Evolutionary conservation across 2,329 filamentous ascomycete genomes (phyloP).

Genomic region (Colletotrichum magnum): DNA sequence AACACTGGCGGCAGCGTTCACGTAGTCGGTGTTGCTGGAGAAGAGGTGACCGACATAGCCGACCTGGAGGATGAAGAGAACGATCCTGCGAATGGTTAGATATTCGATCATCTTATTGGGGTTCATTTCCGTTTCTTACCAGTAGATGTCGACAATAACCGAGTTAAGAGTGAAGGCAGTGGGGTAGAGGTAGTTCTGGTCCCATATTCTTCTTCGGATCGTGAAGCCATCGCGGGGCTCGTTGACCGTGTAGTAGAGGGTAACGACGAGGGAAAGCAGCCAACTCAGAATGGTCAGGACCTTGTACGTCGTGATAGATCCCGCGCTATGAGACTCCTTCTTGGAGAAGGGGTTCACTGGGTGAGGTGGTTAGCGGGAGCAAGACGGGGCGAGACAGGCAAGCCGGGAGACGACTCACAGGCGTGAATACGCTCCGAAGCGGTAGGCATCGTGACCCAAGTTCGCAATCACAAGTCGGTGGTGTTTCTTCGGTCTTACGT

Average conservation of each 20-base stretch:
- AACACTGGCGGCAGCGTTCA: constrained; percentile 81
- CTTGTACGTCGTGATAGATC: constrained; percentile 80
- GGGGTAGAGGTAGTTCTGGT: constrained; percentile 75
- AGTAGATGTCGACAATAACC: constrained; percentile 79
- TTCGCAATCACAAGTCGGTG: not conserved
- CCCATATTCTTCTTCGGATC: constrained; percentile 78
- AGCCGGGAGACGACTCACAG: constrained; percentile 23
- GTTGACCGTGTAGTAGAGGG: constrained; percentile 81
- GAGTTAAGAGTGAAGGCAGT: constrained; percentile 85
- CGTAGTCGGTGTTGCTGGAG: constrained; percentile 72
- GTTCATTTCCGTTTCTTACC: constrained; percentile 61
- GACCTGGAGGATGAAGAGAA: constrained; percentile 81
- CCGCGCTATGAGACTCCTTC: constrained; percentile 74
- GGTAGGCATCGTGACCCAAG: constrained; percentile 31
- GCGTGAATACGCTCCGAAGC: constrained; percentile 38
- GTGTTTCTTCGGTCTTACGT: not conserved
- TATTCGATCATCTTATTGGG: not conserved
- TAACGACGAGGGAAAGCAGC: constrained; percentile 79
- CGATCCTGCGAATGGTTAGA: constrained; percentile 64
- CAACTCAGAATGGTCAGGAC: constrained; percentile 81
- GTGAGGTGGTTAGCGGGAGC: not conserved
- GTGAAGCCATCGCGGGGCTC: constrained; percentile 73
- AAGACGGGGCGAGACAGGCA: too few species aligned
- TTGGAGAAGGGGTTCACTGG: constrained; percentile 83
- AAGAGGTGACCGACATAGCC: constrained; percentile 85